Conservation (phyloP, 2,329 filamentous ascomycete genomes). For the Coniochaeta sp. region DNA sequence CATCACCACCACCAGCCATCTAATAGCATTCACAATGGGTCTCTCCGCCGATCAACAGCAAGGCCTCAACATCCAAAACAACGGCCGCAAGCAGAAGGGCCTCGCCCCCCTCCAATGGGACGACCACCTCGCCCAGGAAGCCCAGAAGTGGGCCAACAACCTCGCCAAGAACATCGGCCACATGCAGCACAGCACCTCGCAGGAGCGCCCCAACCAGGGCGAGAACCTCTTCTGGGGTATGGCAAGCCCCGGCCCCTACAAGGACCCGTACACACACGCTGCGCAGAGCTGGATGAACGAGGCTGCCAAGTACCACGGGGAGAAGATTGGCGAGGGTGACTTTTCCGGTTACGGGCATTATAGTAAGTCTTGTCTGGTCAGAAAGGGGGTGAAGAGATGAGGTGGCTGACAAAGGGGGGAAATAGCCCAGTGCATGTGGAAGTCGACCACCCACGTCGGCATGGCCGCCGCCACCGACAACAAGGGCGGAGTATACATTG, state of each 20-base stretch:
- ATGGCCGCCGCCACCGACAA: neutral
- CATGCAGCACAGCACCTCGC: neutral
- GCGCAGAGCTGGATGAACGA: slow-evolving; percentile 5
- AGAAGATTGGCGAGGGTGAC: slow-evolving; percentile 1
- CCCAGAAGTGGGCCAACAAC: slow-evolving; percentile 3
- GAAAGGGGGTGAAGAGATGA: neutral
- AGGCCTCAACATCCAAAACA: slow-evolving; percentile 3
- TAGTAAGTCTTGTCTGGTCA: neutral
- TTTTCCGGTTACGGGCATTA: slow-evolving; percentile 1
- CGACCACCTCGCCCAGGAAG: neutral
- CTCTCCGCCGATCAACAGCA: slow-evolving; percentile 2
- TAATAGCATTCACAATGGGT: neutral
- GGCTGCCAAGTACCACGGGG: slow-evolving; percentile 3
- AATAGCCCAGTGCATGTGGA: slow-evolving; percentile 5
- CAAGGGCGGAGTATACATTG: neutral
- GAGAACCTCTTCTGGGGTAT: slow-evolving; percentile 5
- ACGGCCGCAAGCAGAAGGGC: slow-evolving; percentile 3
- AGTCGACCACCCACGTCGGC: neutral
- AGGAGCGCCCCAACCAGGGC: slow-evolving; percentile 3
- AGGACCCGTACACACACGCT: slow-evolving; percentile 1
- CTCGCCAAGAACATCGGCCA: neutral
- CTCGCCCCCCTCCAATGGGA: slow-evolving; percentile 1
- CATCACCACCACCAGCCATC: neutral
- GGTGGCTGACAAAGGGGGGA: neutral
- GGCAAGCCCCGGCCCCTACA: neutral